A percentile compares a stretch with the other conserved stretches of the same genome.
These are phyloP conservation scores for Mycena olivaceomarginata DNA, from an alignment of 768 basidiomycete species.

Conservation along the genomic window DNA sequence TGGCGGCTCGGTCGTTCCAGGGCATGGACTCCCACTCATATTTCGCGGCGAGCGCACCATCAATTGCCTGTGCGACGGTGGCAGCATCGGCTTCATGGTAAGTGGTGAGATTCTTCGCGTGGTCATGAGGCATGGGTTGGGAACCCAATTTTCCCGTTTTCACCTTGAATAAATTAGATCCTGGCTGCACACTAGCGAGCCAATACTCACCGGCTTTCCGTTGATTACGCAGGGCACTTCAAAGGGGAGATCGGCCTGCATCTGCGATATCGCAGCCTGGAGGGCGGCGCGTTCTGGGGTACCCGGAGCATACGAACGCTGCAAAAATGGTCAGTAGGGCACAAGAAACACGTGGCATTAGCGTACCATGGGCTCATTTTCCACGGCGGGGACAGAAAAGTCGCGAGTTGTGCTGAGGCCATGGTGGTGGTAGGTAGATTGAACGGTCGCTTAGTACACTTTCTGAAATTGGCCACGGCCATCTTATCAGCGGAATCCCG, in stretches of 20 bases:
- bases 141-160: conserved; percentile 87
- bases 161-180: conserved; percentile 67
- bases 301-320: conserved; percentile 88
- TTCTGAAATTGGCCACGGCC: too few relatives aligned
- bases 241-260: conserved; percentile 90
- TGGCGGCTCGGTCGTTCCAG: conserved; percentile 97
- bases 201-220: conserved; percentile 82
- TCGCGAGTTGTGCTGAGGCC: conserved; percentile 85
- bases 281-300: conserved; percentile 86
- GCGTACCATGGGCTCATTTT: conserved; percentile 96
- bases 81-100: conserved; percentile 93
- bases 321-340: conserved; percentile 29
- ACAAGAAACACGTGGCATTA: conserved; percentile 5
- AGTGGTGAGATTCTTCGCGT: conserved; percentile 85
- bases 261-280: conserved; percentile 82
- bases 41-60: conserved; percentile 92
- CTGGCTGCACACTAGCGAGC: neutral
- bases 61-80: conserved; percentile 86
- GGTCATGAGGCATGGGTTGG: conserved; percentile 92
- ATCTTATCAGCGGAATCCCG: conserved; percentile 26
- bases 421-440: conserved; percentile 64
- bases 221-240: conserved; percentile 96
- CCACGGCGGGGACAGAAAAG: conserved; percentile 88
- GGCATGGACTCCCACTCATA: conserved; percentile 94
- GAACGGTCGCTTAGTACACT: too few relatives aligned